Base-by-base conservation (phyloP, 2,329 filamentous ascomycete species). In the Ophiosphaerella korrae region DNA sequence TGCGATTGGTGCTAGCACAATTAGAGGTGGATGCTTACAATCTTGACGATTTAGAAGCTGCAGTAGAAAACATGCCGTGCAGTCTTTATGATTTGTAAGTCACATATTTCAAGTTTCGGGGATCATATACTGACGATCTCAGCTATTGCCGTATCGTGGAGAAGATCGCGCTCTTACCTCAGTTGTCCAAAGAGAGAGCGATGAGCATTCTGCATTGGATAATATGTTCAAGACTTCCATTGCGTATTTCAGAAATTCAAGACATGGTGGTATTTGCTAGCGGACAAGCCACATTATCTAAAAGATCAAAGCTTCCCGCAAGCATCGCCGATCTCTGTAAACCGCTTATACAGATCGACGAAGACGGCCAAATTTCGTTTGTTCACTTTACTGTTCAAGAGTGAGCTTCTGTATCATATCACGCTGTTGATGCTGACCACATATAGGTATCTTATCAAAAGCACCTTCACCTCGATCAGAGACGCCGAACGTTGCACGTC, bases 191-290 rank as follows among this genome's bases (percentile, higher is more conserved):
- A 14, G 39, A 42, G 36, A 35, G 32, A 11, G 26, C 45, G 3
- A 41, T 21, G 36, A 47, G 21, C 21, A 40, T 40, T 12, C 16
- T 47, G 8, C 40, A 47, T n/a, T 47, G 45, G 45, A 47, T 47
- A 12, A 11, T 47, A 0, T 47, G 45, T n/a, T 29, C 26, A 7
- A 29, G 26, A 29, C 26, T 4, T 6, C 26, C 11, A 29, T 29
- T 29, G 24, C 39, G 39, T 5, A 31, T 31, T 14, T 13, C 5
- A 7, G 39, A 42, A 42, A 21, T 42, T 2, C 21, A 42, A 31
- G 39, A 42, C 13, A 29, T 29, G 13, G 29, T 42, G 4, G 39
- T 31, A 5, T 42, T 42, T 31, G 39, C 39, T 29, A 18, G 13
- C 12, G 39, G 39, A 9, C 21, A 42, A 7, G 13, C 9, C 12